These are phyloP conservation scores for Suillus ampliporus DNA, from an alignment of 768 basidiomycete genomes.

Conservation along the genomic window DNA sequence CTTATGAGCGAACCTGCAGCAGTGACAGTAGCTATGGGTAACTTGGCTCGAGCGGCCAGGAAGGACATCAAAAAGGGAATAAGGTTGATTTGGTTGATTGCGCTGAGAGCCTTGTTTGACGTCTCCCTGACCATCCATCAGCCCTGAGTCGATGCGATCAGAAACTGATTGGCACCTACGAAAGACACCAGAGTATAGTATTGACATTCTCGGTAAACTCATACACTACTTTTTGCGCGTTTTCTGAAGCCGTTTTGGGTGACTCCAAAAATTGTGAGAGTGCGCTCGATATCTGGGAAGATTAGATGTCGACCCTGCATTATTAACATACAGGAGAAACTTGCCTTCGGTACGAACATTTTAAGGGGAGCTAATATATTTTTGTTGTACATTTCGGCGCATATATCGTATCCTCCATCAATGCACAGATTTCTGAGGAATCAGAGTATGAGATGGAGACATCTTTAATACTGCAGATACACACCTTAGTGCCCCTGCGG, in stretches of 20 bases:
- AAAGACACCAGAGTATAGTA: constrained; percentile 92
- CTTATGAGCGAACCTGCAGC: constrained; percentile 68
- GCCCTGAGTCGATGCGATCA: constrained; percentile 24
- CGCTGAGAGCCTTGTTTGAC: constrained; percentile 88
- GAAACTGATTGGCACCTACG: constrained; percentile 63
- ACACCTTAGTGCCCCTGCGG: constrained; percentile 85
- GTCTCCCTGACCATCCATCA: constrained; percentile 65
- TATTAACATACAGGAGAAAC: constrained; percentile 2
- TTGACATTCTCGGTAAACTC: constrained; percentile 93
- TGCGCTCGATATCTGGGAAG: constrained; percentile 69
- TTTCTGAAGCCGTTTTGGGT: constrained; percentile 69
- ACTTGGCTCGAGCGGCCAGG: constrained; percentile 67
- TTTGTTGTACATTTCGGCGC: constrained; percentile 98
- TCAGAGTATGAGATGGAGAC: constrained; percentile 12
- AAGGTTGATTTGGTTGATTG: constrained; percentile 81
- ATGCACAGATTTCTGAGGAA: constrained; percentile 83
- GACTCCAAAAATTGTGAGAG: constrained; percentile 69
- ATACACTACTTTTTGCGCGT: constrained; percentile 76
- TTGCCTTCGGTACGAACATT: constrained; percentile 80
- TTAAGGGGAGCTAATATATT: constrained; percentile 81
- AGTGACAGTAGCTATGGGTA: constrained; percentile 74
- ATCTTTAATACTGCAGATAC: not conserved
- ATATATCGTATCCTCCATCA: constrained; percentile 94
- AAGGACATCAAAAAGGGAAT: constrained; percentile 92
- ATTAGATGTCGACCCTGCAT: not conserved